Base-by-base conservation (phyloP, 306 rosid genomes). In the Acmispon strigosus region DNA sequence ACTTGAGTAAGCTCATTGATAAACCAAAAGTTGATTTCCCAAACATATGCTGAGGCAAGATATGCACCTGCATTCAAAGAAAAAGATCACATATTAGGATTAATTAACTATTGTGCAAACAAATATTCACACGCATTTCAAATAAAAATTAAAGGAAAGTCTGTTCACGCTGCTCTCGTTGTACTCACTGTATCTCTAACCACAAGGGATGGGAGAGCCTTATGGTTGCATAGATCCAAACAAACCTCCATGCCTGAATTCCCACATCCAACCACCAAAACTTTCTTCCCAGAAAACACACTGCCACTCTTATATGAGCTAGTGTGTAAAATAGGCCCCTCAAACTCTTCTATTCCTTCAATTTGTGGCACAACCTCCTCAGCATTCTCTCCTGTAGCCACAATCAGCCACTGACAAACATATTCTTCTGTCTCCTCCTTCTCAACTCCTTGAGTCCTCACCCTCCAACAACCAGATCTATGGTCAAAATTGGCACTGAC, bases 181-280 rank as follows among this genome's bases (percentile, higher is more conserved):
- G 68, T 32, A 73, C 92, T 83, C 54, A 91, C 99, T 81, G 96
- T 65, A 52, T 89, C 84, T 80, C 96, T 86, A 70, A 91, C 97
- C 0, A 87, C 96, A 0, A 95, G 78, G 57, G 88, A 86, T 2
- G 99, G 96, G 41, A 14, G 72, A 71, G 99, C 96, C 79, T 87
- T 82, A 66, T 86, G 84, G 82, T 86, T 78, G 85, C 89, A 89
- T 27, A 95, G 96, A 81, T 95, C 99, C 62, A 91, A 80, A 75
- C 96, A 89, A 50, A 95, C 83, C 78, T 95, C 99, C 99, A 91
- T 89, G 52, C 99, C 99, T 0, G 99, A 95, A 74, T 95, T 95
- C 2, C 99, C 99, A 69, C 96, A 95, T 7, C 99, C 99, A 11
- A 95, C 88, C 3, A 95, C 99, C 87, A 95, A 74, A 71, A 91